Percentiles rank a stretch among this genome's conserved stretches.
phyloP scores from a whole-genome alignment of 306 rosid species.

The Rubus parviflorus region DNA sequence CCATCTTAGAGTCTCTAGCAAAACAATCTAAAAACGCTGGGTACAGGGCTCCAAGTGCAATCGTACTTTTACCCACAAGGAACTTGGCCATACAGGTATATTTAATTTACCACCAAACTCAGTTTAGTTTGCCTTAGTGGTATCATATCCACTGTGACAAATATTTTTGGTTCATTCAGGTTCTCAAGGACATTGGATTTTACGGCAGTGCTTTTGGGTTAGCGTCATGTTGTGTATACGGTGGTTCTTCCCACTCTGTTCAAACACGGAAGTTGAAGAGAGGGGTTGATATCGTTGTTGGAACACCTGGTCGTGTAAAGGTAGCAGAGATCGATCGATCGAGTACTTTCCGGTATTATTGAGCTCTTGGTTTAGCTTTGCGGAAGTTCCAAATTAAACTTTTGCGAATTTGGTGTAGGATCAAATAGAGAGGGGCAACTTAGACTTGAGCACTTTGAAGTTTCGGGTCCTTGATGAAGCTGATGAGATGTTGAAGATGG shows the following conservation, averaged over 20 bases:
- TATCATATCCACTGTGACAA: background rate
- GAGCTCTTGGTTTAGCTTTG: background rate
- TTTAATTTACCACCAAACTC: background rate
- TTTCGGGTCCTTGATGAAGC: conserved; percentile 95
- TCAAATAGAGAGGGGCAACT: conserved; percentile 62
- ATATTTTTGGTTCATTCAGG: conserved; percentile 39
- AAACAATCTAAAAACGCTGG: conserved; percentile 57
- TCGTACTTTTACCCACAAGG: conserved; percentile 87
- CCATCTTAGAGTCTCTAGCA: conserved; percentile 69
- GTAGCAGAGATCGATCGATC: conserved; percentile 24
- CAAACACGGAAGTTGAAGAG: conserved; percentile 58
- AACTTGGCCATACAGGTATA: conserved; percentile 87
- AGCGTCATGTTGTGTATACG: conserved; percentile 66
- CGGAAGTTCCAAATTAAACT: background rate
- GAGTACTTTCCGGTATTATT: background rate
- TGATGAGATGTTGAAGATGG: conserved; percentile 92
- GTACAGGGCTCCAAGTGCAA: conserved; percentile 62
- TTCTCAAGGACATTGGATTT: conserved; percentile 65
- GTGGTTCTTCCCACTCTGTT: conserved; percentile 59
- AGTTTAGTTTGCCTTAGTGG: background rate
- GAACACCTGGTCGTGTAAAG: conserved; percentile 94
- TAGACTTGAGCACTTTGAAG: conserved; percentile 66
- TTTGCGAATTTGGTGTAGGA: conserved; percentile 50
- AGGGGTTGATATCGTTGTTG: conserved; percentile 81
- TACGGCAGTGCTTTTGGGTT: conserved; percentile 75